Evolutionary conservation across 805 yeast species (phyloP).

Genomic region (Candida hungchunana): DNA sequence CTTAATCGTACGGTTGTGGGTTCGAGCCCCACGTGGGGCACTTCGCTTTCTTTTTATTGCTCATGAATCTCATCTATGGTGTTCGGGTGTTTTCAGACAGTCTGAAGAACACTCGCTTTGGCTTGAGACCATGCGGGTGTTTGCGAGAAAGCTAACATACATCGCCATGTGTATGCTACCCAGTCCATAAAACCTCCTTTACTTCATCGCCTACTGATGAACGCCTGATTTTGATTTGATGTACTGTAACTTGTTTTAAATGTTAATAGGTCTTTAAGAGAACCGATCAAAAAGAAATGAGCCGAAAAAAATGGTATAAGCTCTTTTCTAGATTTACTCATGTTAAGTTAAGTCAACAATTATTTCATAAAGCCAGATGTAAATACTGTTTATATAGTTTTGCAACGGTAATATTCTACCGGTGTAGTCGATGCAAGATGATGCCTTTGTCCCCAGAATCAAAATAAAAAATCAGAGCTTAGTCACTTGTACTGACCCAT

Average conservation of each 20-base stretch:
- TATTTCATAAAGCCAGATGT: constrained; percentile 4
- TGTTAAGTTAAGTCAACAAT: not conserved
- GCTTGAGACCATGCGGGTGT: too few species aligned
- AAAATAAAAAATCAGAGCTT: not conserved
- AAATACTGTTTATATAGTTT: not conserved
- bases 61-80: not conserved
- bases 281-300: too few species aligned
- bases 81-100: too few species aligned
- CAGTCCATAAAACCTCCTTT: too few species aligned
- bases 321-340: not conserved
- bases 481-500: too few species aligned
- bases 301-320: not conserved
- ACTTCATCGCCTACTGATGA: too few species aligned
- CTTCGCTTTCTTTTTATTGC: constrained; percentile 7
- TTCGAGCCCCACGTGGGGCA: constrained; percentile 35
- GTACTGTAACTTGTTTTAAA: too few species aligned
- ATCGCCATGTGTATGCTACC: too few species aligned
- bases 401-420: too few species aligned
- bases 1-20: constrained; percentile 34
- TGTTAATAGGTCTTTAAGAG: not conserved
- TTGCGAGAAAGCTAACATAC: too few species aligned
- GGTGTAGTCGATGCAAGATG: constrained; percentile 4
- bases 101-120: too few species aligned
- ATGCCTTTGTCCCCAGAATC: constrained; percentile 1
- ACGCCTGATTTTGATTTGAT: too few species aligned